Conservation (phyloP, 345 rosid genomes). For the Eucalyptus sideroxylon region DNA sequence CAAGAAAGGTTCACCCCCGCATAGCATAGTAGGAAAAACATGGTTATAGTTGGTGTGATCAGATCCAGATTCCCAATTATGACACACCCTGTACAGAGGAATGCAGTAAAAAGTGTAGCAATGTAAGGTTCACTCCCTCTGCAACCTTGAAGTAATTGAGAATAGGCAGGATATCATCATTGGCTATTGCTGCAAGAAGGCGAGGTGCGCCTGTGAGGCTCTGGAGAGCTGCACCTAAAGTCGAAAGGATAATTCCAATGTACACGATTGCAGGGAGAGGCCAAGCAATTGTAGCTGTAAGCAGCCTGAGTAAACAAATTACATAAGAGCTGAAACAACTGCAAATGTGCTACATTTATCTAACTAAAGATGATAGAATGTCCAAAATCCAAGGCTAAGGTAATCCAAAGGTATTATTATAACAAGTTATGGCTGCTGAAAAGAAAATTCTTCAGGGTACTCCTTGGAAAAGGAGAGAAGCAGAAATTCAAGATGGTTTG, state of each 20-base stretch:
- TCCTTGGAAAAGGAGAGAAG: not conserved
- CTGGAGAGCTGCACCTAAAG: slow-evolving; percentile 99
- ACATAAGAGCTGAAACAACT: not conserved
- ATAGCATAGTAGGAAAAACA: slow-evolving; percentile 97
- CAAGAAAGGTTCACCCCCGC: slow-evolving; percentile 97
- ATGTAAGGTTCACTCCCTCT: slow-evolving; percentile 74
- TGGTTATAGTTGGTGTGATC: slow-evolving; percentile 91
- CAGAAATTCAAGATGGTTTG: not conserved
- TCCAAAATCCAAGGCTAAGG: not conserved
- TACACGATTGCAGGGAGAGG: slow-evolving; percentile 80
- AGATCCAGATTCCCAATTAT: slow-evolving; percentile 96
- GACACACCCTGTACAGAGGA: slow-evolving; percentile 83
- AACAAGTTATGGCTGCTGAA: not conserved
- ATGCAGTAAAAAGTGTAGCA: slow-evolving; percentile 91
- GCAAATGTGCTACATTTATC: not conserved
- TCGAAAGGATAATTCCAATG: slow-evolving; percentile 90
- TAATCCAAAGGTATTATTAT: not conserved
- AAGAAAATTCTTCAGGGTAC: not conserved
- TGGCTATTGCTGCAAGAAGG: slow-evolving; percentile 98
- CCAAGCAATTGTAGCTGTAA: slow-evolving; percentile 97
- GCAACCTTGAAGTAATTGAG: slow-evolving; percentile 92
- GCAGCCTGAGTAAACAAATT: slow-evolving; percentile 45
- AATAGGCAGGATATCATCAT: slow-evolving; percentile 96
- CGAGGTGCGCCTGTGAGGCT: slow-evolving; percentile 98
- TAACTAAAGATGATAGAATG: not conserved